Conservation (phyloP, 148 eudicot genomes). For the Arbutus unedo region DNA sequence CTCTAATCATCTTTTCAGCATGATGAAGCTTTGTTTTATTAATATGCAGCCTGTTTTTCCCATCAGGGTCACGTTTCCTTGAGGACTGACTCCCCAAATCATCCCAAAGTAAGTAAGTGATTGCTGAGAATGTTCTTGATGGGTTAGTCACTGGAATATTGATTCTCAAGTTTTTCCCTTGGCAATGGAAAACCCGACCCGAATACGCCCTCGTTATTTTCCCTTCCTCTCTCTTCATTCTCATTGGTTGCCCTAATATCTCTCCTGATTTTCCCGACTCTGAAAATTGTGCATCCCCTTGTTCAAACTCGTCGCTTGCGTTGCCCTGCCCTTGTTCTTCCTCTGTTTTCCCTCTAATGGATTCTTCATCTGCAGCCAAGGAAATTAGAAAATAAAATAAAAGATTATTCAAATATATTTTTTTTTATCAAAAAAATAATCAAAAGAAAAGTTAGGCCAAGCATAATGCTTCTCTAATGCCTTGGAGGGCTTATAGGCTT, state of each 20-base stretch:
- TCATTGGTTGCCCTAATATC: conserved; percentile 42
- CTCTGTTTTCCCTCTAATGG: conserved; percentile 36
- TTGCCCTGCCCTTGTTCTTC: conserved; percentile 37
- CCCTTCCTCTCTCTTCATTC: conserved; percentile 45
- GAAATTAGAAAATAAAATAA: not conserved
- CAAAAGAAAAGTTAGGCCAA: no score
- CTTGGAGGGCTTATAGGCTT: no score
- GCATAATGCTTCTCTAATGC: no score
- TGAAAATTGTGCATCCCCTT: conserved; percentile 29
- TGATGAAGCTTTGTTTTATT: conserved; percentile 73
- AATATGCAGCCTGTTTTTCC: conserved; percentile 49
- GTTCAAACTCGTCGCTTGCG: conserved; percentile 29
- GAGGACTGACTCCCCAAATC: conserved; percentile 66
- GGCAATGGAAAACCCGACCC: conserved; percentile 43
- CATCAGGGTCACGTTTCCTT: conserved; percentile 52
- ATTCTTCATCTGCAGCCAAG: conserved; percentile 48
- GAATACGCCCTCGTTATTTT: conserved; percentile 45
- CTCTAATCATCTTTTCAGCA: conserved; percentile 90
- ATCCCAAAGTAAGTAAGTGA: conserved; percentile 70
- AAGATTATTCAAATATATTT: no score
- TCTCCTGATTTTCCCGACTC: conserved; percentile 38
- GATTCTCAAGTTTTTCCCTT: conserved; percentile 62
- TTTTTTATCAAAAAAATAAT: no score
- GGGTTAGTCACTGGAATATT: conserved; percentile 89
- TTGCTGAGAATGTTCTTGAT: conserved; percentile 72